Conservation (phyloP, 73 alveolate species). For the Paramecium sexaurelia region DNA sequence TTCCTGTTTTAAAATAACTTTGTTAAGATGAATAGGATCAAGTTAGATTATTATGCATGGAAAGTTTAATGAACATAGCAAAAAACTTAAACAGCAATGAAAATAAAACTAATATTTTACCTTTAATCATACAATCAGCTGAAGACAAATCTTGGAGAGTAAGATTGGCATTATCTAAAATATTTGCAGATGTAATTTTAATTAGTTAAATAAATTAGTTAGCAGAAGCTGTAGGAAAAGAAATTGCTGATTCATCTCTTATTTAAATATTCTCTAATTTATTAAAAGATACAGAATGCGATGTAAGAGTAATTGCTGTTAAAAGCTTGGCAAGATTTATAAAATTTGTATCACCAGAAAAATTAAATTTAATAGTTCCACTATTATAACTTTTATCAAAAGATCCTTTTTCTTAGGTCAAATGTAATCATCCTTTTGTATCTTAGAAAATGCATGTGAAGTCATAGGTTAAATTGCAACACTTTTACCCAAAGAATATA, state of each 20-base stretch:
- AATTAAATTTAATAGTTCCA: conserved; percentile 71
- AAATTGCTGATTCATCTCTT: conserved; percentile 87
- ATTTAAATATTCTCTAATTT: conserved; percentile 90
- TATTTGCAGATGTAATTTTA: conserved; percentile 86
- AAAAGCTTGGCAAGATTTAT: conserved; percentile 75
- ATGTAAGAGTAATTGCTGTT: conserved; percentile 95
- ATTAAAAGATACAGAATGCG: conserved; percentile 95
- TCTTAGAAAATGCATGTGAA: conserved; percentile 83
- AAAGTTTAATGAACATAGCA: conserved; percentile 90
- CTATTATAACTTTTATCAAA: conserved; percentile 55
- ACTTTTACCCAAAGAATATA: conserved; percentile 87
- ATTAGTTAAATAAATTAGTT: conserved; percentile 50
- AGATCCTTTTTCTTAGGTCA: conserved; percentile 60
- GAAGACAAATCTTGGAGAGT: conserved; percentile 99
- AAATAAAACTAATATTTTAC: conserved; percentile 88
- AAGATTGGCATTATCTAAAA: conserved; percentile 92
- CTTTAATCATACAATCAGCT: conserved; percentile 89
- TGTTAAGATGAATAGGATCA: conserved; percentile 94
- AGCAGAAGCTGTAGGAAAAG: conserved; percentile 95
- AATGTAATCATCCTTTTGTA: conserved; percentile 10
- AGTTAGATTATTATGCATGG: conserved; percentile 94
- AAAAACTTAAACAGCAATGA: conserved; percentile 91
- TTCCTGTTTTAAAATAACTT: conserved; percentile 89
- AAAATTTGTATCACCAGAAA: conserved; percentile 78
- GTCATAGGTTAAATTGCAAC: conserved; percentile 89